Conservation (phyloP, 768 basidiomycete species). For the Phlebiopsis flavidoalba region DNA sequence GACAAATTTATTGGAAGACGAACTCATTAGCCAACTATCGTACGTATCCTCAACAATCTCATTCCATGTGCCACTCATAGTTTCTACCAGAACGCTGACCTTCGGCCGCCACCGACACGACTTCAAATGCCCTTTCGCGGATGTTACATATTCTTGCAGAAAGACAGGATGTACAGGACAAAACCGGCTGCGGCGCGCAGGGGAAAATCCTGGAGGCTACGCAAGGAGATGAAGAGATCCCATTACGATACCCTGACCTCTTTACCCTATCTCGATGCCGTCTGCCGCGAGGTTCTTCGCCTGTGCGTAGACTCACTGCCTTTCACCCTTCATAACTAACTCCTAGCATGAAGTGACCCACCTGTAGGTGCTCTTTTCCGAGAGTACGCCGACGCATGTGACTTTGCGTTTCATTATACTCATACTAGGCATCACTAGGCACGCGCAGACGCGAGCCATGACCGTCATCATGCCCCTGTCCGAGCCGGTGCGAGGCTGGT, state of each 20-base stretch:
- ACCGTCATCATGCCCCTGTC: conserved; percentile 54
- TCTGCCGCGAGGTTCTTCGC: conserved; percentile 56
- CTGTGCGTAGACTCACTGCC: conserved; percentile 20
- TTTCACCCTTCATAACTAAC: background rate
- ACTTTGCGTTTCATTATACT: no score
- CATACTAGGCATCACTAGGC: conserved; percentile 20
- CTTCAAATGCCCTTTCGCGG: conserved; percentile 16
- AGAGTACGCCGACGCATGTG: conserved; percentile 10
- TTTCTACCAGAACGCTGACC: conserved; percentile 14
- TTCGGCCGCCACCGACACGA: conserved; percentile 24
- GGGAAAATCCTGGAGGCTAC: conserved; percentile 10
- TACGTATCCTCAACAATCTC: background rate
- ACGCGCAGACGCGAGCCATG: no score
- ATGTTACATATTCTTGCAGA: conserved; percentile 18
- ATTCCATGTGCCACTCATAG: background rate
- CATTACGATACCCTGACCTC: conserved; percentile 15
- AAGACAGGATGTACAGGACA: conserved; percentile 18
- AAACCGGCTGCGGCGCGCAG: conserved; percentile 19
- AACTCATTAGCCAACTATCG: conserved; percentile 36
- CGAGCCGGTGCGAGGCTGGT: conserved; percentile 37
- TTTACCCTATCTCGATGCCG: conserved; percentile 61
- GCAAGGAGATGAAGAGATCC: conserved; percentile 1
- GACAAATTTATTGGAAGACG: conserved; percentile 25
- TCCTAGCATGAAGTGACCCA: conserved; percentile 27
- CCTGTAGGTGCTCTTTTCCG: conserved; percentile 38